Base-by-base conservation (phyloP, 2,329 filamentous ascomycete genomes). In the Alternaria novae-zelandiae region DNA sequence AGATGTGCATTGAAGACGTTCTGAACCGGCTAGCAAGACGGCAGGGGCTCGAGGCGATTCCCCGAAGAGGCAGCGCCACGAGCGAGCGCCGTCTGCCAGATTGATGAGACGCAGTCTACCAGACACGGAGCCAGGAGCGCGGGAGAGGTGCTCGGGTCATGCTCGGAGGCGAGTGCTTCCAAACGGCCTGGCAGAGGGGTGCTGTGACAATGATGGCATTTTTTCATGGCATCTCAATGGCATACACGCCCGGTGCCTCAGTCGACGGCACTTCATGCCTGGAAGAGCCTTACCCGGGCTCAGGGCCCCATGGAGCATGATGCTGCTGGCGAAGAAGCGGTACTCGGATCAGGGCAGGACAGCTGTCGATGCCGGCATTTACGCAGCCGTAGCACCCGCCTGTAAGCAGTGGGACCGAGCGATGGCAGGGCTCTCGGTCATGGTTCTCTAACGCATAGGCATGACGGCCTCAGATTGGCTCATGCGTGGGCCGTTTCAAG, bases 401-500 rank as follows among this genome's bases (percentile, higher is more conserved):
- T 74, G 74, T 68, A 74, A 75, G 72, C 70, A 69, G 73, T 70
- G 68, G 68, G 70, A 63, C 60, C 66, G 66, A 68, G 69, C 64
- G 66, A 62, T 65, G 70, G 69, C 69, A 68, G 68, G 67, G 56
- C 60, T 69, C 64, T 69, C 64, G 67, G 59, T 67, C 66, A 70
- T 67, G 64, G 69, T 73, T 75, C 73, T 72, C 65, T 74, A 76
- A 78, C 74, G 76, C 78, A 79, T 78, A 71, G 70, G 75, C 74
- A 76, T 75, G 67, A 66, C 69, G 70, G 74, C 71, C 69, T 76
- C 74, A 78, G 75, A 77, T 74, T 75, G 76, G 75, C 78, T 78
- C 76, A 78, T 78, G 77, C 79, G 71, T 69, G 75, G 74, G 74
- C 76, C 73, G 78, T 80, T 80, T 81, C 76, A 79, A 77, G 74